Evolutionary conservation across 1,284 basidiomycete genomes (phyloP).

Genomic region (Apiotrichum gamsii): DNA sequence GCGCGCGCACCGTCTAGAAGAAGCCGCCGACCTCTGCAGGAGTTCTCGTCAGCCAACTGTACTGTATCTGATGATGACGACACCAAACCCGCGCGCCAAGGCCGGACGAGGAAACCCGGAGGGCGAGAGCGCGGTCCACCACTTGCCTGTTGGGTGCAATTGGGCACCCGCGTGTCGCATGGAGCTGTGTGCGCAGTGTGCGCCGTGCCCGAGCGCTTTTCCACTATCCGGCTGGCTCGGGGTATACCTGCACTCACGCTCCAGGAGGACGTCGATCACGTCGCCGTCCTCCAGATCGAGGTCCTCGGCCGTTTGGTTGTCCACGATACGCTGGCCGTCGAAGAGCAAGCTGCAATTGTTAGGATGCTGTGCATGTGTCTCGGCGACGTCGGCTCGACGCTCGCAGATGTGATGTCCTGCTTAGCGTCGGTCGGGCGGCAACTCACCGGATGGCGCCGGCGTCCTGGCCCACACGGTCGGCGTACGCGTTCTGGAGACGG

Average conservation of each 20-base stretch:
- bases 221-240: too few species aligned
- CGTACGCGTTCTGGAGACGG: slow-evolving; percentile 70
- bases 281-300: slow-evolving; percentile 79
- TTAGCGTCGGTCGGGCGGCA: background rate
- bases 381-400: background rate
- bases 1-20: too few species aligned
- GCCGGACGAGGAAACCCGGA: too few species aligned
- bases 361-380: too few species aligned
- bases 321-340: slow-evolving; percentile 72
- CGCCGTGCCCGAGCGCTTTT: too few species aligned
- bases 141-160: too few species aligned
- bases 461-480: slow-evolving; percentile 87
- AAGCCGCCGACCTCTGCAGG: slow-evolving; percentile 35
- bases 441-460: slow-evolving; percentile 75
- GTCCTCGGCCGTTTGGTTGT: slow-evolving; percentile 74
- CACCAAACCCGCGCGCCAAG: too few species aligned
- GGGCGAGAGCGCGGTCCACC: too few species aligned
- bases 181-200: too few species aligned
- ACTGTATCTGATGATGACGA: too few species aligned
- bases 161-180: too few species aligned
- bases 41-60: background rate
- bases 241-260: slow-evolving; percentile 81
- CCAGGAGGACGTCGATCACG: slow-evolving; percentile 85
- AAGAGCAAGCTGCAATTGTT: slow-evolving; percentile 72
- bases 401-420: too few species aligned